Evolutionary conservation across 2,329 filamentous ascomycete genomes (phyloP).

Genomic region (Calonectria ilicicola): DNA sequence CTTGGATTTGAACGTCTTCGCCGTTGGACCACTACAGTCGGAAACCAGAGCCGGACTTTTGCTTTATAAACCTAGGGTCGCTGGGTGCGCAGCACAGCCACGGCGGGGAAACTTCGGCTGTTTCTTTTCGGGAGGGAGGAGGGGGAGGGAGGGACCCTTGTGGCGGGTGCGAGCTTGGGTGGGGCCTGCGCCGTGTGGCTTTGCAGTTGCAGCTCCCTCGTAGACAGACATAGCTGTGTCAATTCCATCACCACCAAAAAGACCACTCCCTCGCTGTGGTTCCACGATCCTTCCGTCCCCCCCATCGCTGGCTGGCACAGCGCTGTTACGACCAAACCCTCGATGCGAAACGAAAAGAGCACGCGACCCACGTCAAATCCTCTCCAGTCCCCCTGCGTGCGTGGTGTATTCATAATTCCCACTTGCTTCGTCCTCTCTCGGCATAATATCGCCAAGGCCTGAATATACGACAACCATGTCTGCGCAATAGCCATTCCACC

Average conservation of each 20-base stretch:
- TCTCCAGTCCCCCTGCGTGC: neutral
- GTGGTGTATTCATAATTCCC: neutral
- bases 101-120: constrained; percentile 2
- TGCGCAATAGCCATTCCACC: neutral
- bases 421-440: neutral
- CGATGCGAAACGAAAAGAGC: neutral
- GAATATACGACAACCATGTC: neutral
- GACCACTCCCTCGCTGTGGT: neutral
- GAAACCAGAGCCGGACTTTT: constrained; percentile 12
- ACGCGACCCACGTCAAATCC: neutral
- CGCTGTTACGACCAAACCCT: neutral
- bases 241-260: neutral
- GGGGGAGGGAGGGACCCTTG: neutral
- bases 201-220: neutral
- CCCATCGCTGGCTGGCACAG: constrained; percentile 4
- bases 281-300: neutral
- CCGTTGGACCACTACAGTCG: constrained; percentile 74
- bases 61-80: constrained; percentile 39
- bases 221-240: neutral
- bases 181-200: neutral
- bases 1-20: constrained; percentile 68
- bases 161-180: neutral
- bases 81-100: neutral
- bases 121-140: too few relatives aligned
- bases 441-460: neutral